These are phyloP conservation scores for Gossypium trilobum DNA, from an alignment of 441 rosid genomes.

Conservation along the genomic window DNA sequence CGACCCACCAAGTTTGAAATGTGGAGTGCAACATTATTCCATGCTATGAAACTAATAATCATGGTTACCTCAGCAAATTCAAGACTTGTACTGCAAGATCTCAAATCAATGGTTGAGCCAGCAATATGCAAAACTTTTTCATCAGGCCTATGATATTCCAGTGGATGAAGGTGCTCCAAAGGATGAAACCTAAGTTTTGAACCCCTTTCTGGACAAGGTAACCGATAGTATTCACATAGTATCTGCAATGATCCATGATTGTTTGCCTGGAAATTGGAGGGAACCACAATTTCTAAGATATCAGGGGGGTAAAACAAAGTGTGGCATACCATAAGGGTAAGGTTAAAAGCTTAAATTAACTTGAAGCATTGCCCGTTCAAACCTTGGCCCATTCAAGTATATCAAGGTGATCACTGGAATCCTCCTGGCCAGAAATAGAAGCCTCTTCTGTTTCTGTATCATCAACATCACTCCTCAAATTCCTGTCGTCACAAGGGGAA, in stretches of 20 bases:
- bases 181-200: constrained; percentile 74
- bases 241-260: constrained; percentile 73
- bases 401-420: constrained; percentile 49
- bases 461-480: constrained; percentile 54
- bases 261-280: constrained; percentile 47
- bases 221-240: constrained; percentile 63
- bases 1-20: not conserved
- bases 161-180: constrained; percentile 76
- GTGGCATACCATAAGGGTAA: constrained; percentile 1
- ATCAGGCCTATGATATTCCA: constrained; percentile 68
- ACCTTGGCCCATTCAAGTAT: constrained; percentile 97
- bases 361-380: constrained; percentile 12
- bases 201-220: constrained; percentile 64
- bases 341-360: not conserved
- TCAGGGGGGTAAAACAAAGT: not conserved
- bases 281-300: not conserved
- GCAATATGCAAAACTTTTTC: constrained; percentile 44
- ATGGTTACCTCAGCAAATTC: constrained; percentile 67
- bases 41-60: constrained; percentile 3
- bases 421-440: constrained; percentile 80
- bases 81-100: constrained; percentile 63
- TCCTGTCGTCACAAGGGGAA: constrained; percentile 62
- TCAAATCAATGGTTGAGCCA: constrained; percentile 61
- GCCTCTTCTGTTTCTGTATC: constrained; percentile 79
- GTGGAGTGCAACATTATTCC: not conserved